Evolutionary conservation across 1,139 yeast species (phyloP).

Genomic region (Starmera stellimalicola): DNA sequence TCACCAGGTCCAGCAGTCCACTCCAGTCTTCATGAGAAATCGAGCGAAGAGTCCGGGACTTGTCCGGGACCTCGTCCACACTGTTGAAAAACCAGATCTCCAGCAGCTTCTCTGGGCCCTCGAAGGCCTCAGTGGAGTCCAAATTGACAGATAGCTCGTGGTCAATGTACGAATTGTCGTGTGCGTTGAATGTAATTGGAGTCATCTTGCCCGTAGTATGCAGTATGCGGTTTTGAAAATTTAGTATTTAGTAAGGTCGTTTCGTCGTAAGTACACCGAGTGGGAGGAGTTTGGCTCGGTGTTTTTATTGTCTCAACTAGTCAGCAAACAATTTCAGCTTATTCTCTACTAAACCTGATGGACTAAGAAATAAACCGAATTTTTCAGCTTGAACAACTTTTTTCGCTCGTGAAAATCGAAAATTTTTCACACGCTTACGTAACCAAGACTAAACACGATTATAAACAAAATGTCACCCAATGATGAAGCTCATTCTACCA

Average conservation of each 20-base stretch:
- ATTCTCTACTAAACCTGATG: too few relatives aligned
- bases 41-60: constrained; percentile 43
- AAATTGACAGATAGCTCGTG: constrained; percentile 69
- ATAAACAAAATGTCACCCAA: constrained; percentile 2
- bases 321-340: too few relatives aligned
- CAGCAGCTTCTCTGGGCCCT: constrained; percentile 91
- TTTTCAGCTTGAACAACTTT: too few relatives aligned
- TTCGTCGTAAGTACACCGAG: constrained; percentile 8
- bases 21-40: constrained; percentile 67
- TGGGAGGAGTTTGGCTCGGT: constrained; percentile 12
- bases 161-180: constrained; percentile 46
- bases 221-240: too few relatives aligned
- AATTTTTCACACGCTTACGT: too few relatives aligned
- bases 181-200: constrained; percentile 15
- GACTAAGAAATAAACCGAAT: too few relatives aligned
- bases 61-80: constrained; percentile 23
- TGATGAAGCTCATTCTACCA: constrained; percentile 6
- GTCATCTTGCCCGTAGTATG: constrained; percentile 12
- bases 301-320: too few relatives aligned
- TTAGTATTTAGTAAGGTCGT: background rate
- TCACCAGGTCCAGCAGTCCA: constrained; percentile 66
- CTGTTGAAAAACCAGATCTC: constrained; percentile 81
- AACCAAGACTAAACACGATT: background rate
- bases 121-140: constrained; percentile 88
- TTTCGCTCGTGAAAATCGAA: too few relatives aligned